Base-by-base conservation (phyloP, 768 basidiomycete species). In the Tephrocybe rancida region DNA sequence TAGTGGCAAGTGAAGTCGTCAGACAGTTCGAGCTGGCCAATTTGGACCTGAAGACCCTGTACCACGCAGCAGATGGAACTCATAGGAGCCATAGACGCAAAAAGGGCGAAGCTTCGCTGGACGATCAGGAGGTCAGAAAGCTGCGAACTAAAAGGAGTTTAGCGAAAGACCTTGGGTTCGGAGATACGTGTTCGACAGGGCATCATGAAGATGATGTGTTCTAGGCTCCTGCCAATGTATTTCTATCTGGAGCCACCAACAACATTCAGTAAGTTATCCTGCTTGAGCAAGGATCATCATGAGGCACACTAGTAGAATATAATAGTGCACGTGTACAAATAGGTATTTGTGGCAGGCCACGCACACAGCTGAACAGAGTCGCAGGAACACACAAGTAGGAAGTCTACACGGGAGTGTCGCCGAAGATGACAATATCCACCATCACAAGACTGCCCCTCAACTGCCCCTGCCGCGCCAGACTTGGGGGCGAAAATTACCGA, bases 1-100 rank as follows among this genome's bases (percentile, higher is more conserved):
- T 64, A 1, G 66, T 80, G 8, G 55, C 42, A 51, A 34, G 51
- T 22, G 77, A 80, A 54, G 55, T 79, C 5, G 56, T 53, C 29
- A 58, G 63, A 32, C 74, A 75, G 22, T 63, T 73, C 25, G 61
- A 61, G 11, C 54, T 68, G 35, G 52, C 32, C 46, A 66, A 57
- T 38, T 21, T 65, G 44, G 60, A 63, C 45, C 42, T 71, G 37
- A 59, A 51, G 14, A 55, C 51, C 3, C 53, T 69, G 25, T 68
- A 61, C 27, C 50, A 42, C 16, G 26, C 25, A 11, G 24, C 43
- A 2, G 29, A 30, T 13, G 8, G 3, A 9, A 11, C 44, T 14
- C 37, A 14, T n/a, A 47, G 35, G 21, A 52, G n/a, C 14, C 32
- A 44, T 29, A 37, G 50, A 34, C 48, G 25, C 37, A 43, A 24